Evolutionary conservation across 345 rosid genomes (phyloP).

Genomic region (Lumnitzera racemosa): DNA sequence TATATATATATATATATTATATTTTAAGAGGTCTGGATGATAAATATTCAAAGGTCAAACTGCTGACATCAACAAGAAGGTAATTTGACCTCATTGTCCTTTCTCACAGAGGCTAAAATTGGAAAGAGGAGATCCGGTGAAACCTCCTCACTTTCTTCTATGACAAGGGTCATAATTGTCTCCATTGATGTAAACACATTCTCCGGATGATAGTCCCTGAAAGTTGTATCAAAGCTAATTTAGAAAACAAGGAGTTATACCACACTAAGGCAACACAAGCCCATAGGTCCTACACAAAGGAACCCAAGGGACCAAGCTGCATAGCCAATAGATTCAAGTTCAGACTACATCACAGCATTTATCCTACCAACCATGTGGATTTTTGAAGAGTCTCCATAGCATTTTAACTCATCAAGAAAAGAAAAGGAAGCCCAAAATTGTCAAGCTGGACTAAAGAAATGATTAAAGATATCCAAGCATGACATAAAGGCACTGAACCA

Average conservation of each 20-base stretch:
- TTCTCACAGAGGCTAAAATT: constrained; percentile 48
- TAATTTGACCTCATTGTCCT: constrained; percentile 53
- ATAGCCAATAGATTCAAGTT: too few relatives aligned
- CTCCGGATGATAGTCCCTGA: constrained; percentile 72
- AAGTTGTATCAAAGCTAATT: constrained; percentile 1
- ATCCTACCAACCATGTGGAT: too few relatives aligned
- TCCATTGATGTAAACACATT: constrained; percentile 76
- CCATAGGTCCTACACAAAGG: too few relatives aligned
- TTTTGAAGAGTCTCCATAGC: too few relatives aligned
- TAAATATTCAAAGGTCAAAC: not conserved
- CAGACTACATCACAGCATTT: too few relatives aligned
- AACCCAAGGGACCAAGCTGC: not conserved
- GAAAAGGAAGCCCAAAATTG: too few relatives aligned
- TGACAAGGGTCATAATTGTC: constrained; percentile 77
- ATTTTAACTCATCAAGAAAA: too few relatives aligned
- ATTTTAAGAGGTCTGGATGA: not conserved
- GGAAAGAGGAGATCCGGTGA: constrained; percentile 65
- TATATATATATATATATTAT: not conserved
- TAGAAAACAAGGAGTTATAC: not conserved
- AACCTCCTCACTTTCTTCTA: constrained; percentile 94
- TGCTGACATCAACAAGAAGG: not conserved
- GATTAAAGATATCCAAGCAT: too few relatives aligned
- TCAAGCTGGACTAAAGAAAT: too few relatives aligned
- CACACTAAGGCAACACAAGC: not conserved
- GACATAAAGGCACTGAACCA: too few relatives aligned